Conservation (phyloP, 1,284 basidiomycete species). For the Coniferiporia sulphurascens region DNA sequence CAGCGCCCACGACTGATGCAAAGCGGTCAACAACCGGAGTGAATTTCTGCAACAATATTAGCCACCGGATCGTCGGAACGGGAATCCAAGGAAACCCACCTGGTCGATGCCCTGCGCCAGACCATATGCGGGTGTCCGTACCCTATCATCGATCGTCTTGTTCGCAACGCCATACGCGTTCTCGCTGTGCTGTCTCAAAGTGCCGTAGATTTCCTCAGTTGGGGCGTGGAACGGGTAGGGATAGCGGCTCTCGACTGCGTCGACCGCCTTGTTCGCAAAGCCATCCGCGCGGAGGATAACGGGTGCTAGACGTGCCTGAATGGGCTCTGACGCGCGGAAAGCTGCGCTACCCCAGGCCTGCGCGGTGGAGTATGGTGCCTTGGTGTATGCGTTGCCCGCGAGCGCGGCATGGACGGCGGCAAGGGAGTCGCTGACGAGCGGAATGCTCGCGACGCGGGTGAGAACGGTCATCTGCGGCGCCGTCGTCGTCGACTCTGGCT, state of each 20-base stretch:
- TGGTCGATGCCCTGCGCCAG: constrained; percentile 69
- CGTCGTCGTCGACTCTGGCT: constrained; percentile 24
- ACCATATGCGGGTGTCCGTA: constrained; percentile 56
- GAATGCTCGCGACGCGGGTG: constrained; percentile 60
- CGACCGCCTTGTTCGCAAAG: constrained; percentile 66
- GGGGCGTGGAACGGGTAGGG: constrained; percentile 71
- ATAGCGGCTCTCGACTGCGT: constrained; percentile 65
- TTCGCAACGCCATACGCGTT: constrained; percentile 52
- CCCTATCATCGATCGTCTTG: constrained; percentile 60
- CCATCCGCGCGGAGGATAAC: constrained; percentile 57
- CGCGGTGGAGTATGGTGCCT: constrained; percentile 57
- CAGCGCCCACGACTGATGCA: constrained; percentile 51
- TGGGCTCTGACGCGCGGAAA: constrained; percentile 56
- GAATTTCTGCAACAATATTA: constrained; percentile 44
- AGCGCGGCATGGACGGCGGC: constrained; percentile 55
- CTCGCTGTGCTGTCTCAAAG: constrained; percentile 51
- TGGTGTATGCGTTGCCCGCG: constrained; percentile 53
- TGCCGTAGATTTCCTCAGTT: constrained; percentile 62
- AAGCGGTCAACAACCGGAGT: constrained; percentile 69
- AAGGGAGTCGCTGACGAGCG: constrained; percentile 60
- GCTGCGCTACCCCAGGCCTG: constrained; percentile 54
- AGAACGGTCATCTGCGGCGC: constrained; percentile 57
- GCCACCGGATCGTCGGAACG: not conserved
- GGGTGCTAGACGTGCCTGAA: constrained; percentile 61
- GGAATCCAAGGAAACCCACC: constrained; percentile 36